phyloP scores from a whole-genome alignment of 78 protist species.

The Guillardia theta region DNA sequence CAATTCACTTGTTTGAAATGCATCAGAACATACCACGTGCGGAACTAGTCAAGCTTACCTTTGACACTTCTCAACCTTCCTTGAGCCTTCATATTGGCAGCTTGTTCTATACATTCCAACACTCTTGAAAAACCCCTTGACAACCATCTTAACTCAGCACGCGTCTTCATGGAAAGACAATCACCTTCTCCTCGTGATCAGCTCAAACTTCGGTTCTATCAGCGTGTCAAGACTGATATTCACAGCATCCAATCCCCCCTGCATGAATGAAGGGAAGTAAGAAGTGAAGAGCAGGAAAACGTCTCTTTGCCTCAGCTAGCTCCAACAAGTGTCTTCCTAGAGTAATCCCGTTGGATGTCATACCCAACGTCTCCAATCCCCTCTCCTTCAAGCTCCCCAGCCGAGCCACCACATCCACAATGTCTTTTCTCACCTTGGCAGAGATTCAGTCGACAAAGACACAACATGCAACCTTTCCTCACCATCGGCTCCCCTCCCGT shows the following conservation, averaged over 20 bases:
- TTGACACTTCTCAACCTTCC: too few relatives aligned
- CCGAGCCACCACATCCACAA: conserved; percentile 35
- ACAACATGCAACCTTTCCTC: too few relatives aligned
- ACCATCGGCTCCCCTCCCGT: conserved; percentile 35
- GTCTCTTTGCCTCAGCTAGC: background rate
- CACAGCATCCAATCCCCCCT: conserved; percentile 17
- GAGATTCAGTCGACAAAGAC: too few relatives aligned
- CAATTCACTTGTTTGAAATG: conserved; percentile 82
- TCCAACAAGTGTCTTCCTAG: conserved; percentile 54
- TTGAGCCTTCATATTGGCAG: too few relatives aligned
- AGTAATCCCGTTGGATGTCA: conserved; percentile 84
- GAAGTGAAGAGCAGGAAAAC: background rate
- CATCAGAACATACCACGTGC: too few relatives aligned
- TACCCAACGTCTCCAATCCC: conserved; percentile 60
- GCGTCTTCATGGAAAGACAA: too few relatives aligned
- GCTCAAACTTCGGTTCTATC: conserved; percentile 50
- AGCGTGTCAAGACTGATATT: conserved; percentile 86
- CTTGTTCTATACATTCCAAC: too few relatives aligned
- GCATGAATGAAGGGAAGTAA: background rate
- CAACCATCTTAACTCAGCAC: too few relatives aligned
- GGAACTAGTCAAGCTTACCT: too few relatives aligned
- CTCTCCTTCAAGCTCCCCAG: conserved; percentile 35
- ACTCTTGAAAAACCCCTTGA: too few relatives aligned
- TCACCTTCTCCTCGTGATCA: conserved; percentile 69
- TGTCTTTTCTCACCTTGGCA: too few relatives aligned